Conservation (phyloP, 495 filamentous ascomycete species). For the Penicillium atrosanguineum region DNA sequence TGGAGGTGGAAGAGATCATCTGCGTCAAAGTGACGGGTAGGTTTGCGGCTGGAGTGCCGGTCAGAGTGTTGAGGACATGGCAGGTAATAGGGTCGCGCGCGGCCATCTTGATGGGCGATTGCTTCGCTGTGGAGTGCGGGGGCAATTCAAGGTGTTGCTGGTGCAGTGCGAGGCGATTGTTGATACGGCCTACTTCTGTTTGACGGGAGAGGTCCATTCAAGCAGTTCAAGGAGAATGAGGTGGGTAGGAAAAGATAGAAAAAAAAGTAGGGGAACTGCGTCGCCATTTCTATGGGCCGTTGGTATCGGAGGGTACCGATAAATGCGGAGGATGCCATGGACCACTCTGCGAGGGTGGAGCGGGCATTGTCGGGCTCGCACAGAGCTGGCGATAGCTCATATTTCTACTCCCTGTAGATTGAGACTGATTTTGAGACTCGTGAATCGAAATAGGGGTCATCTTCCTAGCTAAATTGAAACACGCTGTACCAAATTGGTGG, state of each 20-base stretch:
- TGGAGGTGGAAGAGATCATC: constrained; percentile 32
- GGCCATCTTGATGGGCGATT: constrained; percentile 23
- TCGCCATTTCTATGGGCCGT: constrained; percentile 28
- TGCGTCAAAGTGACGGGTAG: constrained; percentile 57
- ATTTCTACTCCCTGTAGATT: background rate
- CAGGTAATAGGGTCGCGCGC: constrained; percentile 71
- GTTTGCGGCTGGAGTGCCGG: constrained; percentile 60
- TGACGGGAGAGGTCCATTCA: constrained; percentile 31
- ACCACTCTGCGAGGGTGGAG: constrained; percentile 6
- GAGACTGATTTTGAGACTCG: background rate
- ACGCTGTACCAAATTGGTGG: background rate
- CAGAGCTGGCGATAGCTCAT: background rate
- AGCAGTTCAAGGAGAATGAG: constrained; percentile 3
- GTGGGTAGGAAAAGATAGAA: background rate
- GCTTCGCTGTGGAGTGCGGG: constrained; percentile 19
- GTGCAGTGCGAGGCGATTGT: constrained; percentile 38
- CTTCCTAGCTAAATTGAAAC: background rate
- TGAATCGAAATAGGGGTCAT: background rate
- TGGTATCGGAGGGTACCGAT: constrained; percentile 44
- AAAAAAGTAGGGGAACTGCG: constrained; percentile 4
- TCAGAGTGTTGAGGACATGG: constrained; percentile 69
- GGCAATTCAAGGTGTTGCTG: constrained; percentile 32
- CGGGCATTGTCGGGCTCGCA: constrained; percentile 1
- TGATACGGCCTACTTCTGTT: constrained; percentile 26
- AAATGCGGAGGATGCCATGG: constrained; percentile 40